Conservation (phyloP, 345 rosid species). For the Schrenkiella parvula region DNA sequence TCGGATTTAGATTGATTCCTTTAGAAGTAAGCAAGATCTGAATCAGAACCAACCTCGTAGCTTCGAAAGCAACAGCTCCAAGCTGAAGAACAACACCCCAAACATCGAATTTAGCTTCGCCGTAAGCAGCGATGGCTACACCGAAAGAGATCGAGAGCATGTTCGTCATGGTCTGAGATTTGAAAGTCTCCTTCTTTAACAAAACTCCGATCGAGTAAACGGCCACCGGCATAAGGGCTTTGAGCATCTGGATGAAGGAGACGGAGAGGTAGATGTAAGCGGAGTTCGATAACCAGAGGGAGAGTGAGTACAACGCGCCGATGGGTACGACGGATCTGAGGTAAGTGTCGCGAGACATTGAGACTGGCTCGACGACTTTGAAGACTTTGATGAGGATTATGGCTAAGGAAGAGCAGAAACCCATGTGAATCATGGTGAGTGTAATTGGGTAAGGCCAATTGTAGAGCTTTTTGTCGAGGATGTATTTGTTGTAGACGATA, state of each 20-base stretch:
- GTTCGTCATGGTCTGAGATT: conserved; percentile 67
- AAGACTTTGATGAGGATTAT: conserved; percentile 78
- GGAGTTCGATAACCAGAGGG: conserved; percentile 92
- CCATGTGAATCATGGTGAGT: conserved; percentile 97
- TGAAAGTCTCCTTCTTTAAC: conserved; percentile 61
- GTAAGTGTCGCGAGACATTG: conserved; percentile 81
- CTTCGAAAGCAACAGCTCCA: conserved; percentile 92
- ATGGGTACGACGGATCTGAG: conserved; percentile 88
- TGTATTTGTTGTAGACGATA: conserved; percentile 96
- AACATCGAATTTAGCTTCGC: conserved; percentile 81
- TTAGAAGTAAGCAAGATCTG: conserved; percentile 89
- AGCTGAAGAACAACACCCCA: conserved; percentile 93
- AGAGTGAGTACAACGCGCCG: conserved; percentile 83
- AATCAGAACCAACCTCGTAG: conserved; percentile 85
- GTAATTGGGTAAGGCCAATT: conserved; percentile 97
- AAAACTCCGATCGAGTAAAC: conserved; percentile 85
- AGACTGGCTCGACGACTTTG: conserved; percentile 85
- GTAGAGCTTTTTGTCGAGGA: conserved; percentile 95
- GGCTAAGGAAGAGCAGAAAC: conserved; percentile 82
- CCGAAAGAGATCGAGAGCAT: conserved; percentile 79
- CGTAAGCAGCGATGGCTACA: conserved; percentile 74
- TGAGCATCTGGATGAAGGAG: conserved; percentile 94
- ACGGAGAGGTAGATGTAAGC: conserved; percentile 95
- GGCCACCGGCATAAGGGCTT: conserved; percentile 95
- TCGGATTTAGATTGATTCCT: conserved; percentile 80